These are phyloP conservation scores for Mycena galopus DNA, from an alignment of 768 basidiomycete genomes.

Conservation along the genomic window DNA sequence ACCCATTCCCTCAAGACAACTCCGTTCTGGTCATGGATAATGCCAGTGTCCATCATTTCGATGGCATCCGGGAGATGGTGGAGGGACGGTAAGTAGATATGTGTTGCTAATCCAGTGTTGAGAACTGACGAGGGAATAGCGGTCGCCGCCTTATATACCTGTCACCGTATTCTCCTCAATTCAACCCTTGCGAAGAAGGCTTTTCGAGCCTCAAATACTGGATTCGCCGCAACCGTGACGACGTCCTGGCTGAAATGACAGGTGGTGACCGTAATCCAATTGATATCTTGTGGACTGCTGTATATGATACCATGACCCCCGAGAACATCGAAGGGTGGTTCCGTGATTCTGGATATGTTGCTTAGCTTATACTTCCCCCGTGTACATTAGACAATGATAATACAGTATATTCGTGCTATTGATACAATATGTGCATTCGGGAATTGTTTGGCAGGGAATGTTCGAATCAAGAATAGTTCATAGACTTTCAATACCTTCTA, in stretches of 20 bases:
- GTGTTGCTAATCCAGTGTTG: slow-evolving; percentile 3
- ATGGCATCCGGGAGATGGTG: slow-evolving; percentile 39
- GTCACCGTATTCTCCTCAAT: slow-evolving; percentile 50
- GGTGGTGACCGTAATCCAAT: slow-evolving; percentile 29
- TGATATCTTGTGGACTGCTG: slow-evolving; percentile 35
- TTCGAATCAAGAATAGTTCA: neutral
- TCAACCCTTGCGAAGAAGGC: slow-evolving; percentile 48
- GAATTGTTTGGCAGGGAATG: neutral
- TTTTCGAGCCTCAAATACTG: slow-evolving; percentile 44
- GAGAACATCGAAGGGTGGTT: slow-evolving; percentile 40
- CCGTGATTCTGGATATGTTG: slow-evolving; percentile 40
- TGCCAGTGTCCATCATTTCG: too few species aligned
- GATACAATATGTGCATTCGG: slow-evolving; percentile 14
- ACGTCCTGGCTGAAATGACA: slow-evolving; percentile 27
- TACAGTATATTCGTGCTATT: slow-evolving; percentile 12
- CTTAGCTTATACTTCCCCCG: neutral
- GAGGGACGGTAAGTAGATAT: slow-evolving; percentile 29
- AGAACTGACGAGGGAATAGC: neutral
- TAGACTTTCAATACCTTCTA: neutral
- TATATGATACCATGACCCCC: slow-evolving; percentile 37
- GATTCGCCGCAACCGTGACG: slow-evolving; percentile 34
- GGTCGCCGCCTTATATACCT: slow-evolving; percentile 42
- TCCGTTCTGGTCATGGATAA: too few species aligned
- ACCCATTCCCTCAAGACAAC: slow-evolving; percentile 44
- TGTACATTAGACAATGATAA: neutral